These are phyloP conservation scores for Claviceps maximensis DNA, from an alignment of 2,329 filamentous ascomycete genomes.

Conservation along the genomic window DNA sequence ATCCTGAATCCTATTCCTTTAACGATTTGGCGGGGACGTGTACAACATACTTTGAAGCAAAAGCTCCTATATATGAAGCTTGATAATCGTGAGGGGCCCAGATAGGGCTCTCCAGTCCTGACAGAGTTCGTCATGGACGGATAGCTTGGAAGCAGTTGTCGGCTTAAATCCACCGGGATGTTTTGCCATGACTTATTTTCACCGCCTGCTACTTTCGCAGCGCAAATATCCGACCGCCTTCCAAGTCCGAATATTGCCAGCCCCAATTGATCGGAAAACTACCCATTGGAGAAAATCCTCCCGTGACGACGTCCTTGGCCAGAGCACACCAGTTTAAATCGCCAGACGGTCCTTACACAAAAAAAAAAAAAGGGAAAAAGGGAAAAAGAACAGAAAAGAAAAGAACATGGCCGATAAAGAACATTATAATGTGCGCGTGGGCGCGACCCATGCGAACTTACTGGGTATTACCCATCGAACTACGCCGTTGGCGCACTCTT, in stretches of 20 bases:
- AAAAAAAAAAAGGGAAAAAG: too few species aligned
- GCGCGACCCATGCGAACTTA: conserved; percentile 20
- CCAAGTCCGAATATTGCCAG: background rate
- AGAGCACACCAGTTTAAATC: background rate
- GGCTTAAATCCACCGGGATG: background rate
- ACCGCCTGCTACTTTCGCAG: background rate
- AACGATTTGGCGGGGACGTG: background rate
- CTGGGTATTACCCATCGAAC: conserved; percentile 28
- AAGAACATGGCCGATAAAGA: conserved; percentile 21
- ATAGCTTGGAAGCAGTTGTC: background rate
- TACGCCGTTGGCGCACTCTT: conserved; percentile 23
- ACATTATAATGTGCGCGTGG: conserved; percentile 17
- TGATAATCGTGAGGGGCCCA: background rate
- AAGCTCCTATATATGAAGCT: background rate
- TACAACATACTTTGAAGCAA: background rate
- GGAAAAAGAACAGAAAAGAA: too few species aligned
- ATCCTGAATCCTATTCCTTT: background rate
- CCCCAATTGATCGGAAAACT: background rate
- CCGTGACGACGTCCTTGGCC: background rate
- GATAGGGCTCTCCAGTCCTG: background rate
- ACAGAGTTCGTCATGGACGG: too few species aligned
- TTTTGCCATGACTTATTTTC: background rate
- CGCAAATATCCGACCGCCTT: background rate
- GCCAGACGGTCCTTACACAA: background rate
- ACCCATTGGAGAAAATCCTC: background rate